phyloP scores from a whole-genome alignment of 1,284 basidiomycete species.

The Ceratobasidium sp. region DNA sequence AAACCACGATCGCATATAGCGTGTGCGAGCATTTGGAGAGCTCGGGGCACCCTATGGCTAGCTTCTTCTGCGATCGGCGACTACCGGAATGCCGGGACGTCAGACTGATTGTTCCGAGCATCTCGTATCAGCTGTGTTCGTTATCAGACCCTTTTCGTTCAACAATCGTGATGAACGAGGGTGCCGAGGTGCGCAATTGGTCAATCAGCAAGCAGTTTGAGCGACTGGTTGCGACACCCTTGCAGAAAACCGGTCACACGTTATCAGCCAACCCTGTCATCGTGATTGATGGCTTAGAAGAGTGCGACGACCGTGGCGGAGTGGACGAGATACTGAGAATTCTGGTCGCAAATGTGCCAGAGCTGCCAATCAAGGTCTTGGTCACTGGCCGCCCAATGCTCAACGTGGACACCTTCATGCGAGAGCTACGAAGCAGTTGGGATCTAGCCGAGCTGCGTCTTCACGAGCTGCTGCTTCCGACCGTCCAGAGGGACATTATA shows the following conservation, averaged over 20 bases:
- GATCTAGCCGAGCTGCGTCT: no score
- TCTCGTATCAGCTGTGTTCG: background rate
- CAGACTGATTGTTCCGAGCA: background rate
- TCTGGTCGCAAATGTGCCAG: no score
- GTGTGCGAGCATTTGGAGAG: background rate
- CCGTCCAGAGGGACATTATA: no score
- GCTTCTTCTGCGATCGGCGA: conserved; percentile 9
- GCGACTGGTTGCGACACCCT: background rate
- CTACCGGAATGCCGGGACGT: background rate
- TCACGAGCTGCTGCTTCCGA: no score
- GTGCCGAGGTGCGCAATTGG: background rate
- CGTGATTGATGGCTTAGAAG: no score
- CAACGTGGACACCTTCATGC: no score
- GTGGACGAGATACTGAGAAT: no score
- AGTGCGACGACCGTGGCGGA: no score
- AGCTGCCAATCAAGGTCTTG: no score
- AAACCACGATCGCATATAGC: background rate
- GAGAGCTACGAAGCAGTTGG: no score
- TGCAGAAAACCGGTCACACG: background rate
- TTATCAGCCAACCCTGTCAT: no score
- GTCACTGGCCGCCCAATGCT: no score
- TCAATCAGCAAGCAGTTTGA: background rate
- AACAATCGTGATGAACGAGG: background rate
- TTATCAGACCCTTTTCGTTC: background rate
- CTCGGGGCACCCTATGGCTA: background rate